Percentiles rank a stretch among this genome's conserved stretches.
Evolutionary conservation across 169 alveolate genomes (phyloP).

Genomic region (Cytauxzoon felis): DNA sequence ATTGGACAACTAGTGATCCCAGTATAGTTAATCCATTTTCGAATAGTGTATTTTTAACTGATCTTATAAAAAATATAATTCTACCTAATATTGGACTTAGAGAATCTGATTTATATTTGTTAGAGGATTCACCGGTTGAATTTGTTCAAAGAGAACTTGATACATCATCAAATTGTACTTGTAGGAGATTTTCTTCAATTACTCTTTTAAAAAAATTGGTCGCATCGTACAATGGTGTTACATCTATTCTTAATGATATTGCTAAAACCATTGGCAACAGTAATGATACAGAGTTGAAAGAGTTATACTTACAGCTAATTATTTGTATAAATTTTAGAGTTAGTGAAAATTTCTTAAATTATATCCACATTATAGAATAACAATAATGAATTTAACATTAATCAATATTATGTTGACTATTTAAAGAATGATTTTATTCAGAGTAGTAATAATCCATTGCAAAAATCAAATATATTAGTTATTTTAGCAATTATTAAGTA

Average conservation of each 20-base stretch:
- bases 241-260: constrained; percentile 36
- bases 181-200: constrained; percentile 57
- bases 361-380: background rate
- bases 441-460: constrained; percentile 18
- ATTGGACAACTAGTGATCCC: constrained; percentile 39
- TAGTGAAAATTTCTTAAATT: background rate
- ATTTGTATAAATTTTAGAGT: constrained; percentile 58
- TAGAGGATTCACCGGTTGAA: constrained; percentile 54
- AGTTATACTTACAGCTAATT: constrained; percentile 53
- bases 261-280: constrained; percentile 44
- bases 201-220: constrained; percentile 53
- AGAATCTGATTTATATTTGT: constrained; percentile 46
- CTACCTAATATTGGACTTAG: constrained; percentile 62
- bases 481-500: constrained; percentile 55
- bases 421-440: constrained; percentile 33
- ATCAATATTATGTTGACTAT: constrained; percentile 34
- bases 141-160: constrained; percentile 63
- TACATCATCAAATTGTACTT: constrained; percentile 23
- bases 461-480: constrained; percentile 27
- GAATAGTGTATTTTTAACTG: constrained; percentile 45
- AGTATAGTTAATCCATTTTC: constrained; percentile 37
- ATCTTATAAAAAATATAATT: constrained; percentile 37
- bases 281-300: constrained; percentile 58
- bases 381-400: constrained; percentile 38
- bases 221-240: constrained; percentile 34